These are phyloP conservation scores for Pythium sp. DNA, from an alignment of 352 stramenopile species.

Conservation along the genomic window DNA sequence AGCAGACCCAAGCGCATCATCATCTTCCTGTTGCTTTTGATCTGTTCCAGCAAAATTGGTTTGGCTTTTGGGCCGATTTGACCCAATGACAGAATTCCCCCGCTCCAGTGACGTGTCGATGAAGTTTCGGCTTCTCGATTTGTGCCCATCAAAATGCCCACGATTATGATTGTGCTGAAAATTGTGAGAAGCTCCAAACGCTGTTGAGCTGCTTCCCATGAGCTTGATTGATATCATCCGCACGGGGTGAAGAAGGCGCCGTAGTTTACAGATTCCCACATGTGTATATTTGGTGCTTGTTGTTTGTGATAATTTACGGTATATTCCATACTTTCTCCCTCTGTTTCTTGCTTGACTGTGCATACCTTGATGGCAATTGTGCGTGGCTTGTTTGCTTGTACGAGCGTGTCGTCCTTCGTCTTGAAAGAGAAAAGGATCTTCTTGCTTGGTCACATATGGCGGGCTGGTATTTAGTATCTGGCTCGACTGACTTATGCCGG, in stretches of 20 bases:
- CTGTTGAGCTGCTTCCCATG: neutral
- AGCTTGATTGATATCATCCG: neutral
- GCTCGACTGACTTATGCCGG: neutral
- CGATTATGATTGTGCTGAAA: neutral
- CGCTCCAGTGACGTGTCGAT: neutral
- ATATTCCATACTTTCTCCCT: neutral
- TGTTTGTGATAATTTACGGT: neutral
- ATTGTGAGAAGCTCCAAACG: neutral
- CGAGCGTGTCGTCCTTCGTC: neutral
- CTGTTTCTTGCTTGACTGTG: neutral
- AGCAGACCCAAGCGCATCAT: constrained; percentile 9
- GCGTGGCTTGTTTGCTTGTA: neutral
- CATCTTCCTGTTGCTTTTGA: constrained; percentile 6
- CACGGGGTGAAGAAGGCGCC: neutral
- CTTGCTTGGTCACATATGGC: neutral
- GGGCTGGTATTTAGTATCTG: neutral
- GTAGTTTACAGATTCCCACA: neutral
- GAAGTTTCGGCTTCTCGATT: neutral
- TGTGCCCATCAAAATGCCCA: neutral
- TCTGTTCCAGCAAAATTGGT: neutral
- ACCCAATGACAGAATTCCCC: neutral
- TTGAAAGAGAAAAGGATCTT: neutral
- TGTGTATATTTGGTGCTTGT: neutral
- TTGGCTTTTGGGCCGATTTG: neutral
- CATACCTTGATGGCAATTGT: neutral